Base-by-base conservation (phyloP, 768 basidiomycete genomes). In the Tulasnella sp. region DNA sequence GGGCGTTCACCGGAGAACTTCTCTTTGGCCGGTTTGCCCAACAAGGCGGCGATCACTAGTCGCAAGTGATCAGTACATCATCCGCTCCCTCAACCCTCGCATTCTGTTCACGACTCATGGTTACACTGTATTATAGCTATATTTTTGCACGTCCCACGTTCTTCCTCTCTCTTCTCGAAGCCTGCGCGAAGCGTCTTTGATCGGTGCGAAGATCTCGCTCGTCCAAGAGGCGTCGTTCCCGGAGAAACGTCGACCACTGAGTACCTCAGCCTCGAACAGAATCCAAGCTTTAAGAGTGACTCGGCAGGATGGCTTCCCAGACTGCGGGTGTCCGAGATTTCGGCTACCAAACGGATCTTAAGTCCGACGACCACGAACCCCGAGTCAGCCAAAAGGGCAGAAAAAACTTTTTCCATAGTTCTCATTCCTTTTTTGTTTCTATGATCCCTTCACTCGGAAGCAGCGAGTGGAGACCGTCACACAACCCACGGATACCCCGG, bases 1-100 rank as follows among this genome's bases (percentile, higher is more conserved):
- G 93, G 1, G 80, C 90, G 36, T 89, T 87, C 9, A 78, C 90
- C 19, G 94, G 93, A 12, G 94, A 95, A 81, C 79, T 87, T 19
- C 71, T 88, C 37, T 90, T 92, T 76, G 89, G 89, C 9, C 82
- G 89, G 72, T 80, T 87, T 72, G 72, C 70, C 70, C 22, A 37
- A 22, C 67, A 29, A 3, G 34, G 40, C 16, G 29, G 12, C 19
- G 73, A 72, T 3, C 34, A 14, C 34, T 75, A 67, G 29, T 63
- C 29, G 42, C 59, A 32, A 12, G 37, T 69, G 22, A 59, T 12
- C 14, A 11, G 52, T 29, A 44, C 16, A 7, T 9, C 22, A 52
- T 32, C 65, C 4, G 17, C 16, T 11, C 72, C 37, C 29, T n/a
- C n/a, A n/a, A n/a, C n/a, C n/a, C n/a, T 41, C 39, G 29, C 32